Conservation (phyloP, 805 yeast species). For the Komagataella pseudopastoris region DNA sequence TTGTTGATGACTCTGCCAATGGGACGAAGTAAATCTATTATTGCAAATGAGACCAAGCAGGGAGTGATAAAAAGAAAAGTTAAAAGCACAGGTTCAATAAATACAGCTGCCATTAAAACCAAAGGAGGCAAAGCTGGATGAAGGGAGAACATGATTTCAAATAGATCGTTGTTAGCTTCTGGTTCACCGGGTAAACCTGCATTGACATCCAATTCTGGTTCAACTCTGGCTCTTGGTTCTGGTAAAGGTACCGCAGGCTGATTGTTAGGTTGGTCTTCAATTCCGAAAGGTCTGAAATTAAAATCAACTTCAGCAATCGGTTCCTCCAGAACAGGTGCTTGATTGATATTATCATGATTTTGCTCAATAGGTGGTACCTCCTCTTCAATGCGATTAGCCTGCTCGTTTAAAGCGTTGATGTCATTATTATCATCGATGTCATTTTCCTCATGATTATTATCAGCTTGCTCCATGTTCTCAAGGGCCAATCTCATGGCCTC, state of each 20-base stretch:
- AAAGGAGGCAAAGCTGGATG: not conserved
- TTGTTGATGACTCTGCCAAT: not conserved
- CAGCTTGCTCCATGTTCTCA: conserved; percentile 2
- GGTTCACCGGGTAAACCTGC: not conserved
- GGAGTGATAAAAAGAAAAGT: not conserved
- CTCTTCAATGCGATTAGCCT: conserved; percentile 1
- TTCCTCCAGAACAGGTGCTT: conserved; percentile 9
- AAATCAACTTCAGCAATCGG: conserved; percentile 10
- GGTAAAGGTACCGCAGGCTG: not conserved
- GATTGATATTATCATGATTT: not conserved
- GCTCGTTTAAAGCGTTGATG: not conserved
- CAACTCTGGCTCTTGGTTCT: not conserved
- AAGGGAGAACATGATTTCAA: not conserved
- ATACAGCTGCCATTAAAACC: not conserved
- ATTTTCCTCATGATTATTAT: conserved; percentile 10
- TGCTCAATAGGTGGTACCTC: not conserved
- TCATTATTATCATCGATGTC: conserved; percentile 7
- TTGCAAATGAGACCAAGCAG: not conserved
- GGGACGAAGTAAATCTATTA: not conserved
- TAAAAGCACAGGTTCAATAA: not conserved
- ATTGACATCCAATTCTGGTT: not conserved
- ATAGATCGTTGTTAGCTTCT: not conserved
- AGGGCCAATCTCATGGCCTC: not conserved
- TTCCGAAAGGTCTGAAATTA: not conserved
- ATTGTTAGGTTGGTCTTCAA: not conserved